Base-by-base conservation (phyloP, 345 rosid species). In the Noccaea bulbosa region DNA sequence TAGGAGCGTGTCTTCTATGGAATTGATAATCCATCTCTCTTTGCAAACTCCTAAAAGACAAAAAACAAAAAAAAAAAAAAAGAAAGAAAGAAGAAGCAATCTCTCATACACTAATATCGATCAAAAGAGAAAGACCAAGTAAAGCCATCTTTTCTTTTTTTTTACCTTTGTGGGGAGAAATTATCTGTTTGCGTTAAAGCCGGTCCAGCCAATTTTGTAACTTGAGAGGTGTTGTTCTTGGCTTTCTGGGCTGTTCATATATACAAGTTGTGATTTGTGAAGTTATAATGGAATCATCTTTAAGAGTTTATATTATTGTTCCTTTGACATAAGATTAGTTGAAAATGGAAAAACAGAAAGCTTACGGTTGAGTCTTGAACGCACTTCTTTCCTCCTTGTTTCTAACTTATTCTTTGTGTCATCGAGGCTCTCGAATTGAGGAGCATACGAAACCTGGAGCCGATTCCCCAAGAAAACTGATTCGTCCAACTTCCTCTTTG, bases 381-480 rank as follows among this genome's bases (percentile, higher is more conserved):
- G 77, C 43, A 93, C 88, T 80, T 91, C 96, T 78, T 74, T 89
- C 76, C 90, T 84, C 59, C 95, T 84, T 10, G 83, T 80, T 71
- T 93, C 97, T 78, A 93, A 68, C 88, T 89, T 93, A 41, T 85
- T 89, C 77, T 75, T 83, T 8, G 98, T 87, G 76, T 91, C 99
- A 37, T 59, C 45, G 3, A 88, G 67, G 62, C 79, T 85, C 78
- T 94, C 98, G 58, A 84, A 94, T 6, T 88, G 84, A 24, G 95
- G 82, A 72, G 96, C 97, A 84, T 89, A 89, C 0, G 86, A 80
- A 55, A 94, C 85, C 67, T 87, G 86, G 61, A 94, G 77, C 47
- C 75, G 78, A 57, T 89, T 87, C 66, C 97, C 96, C 58, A 89
- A 73, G 79, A 91, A 94, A 24, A 70, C 83, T 70, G 73, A 85